Evolutionary conservation across 495 filamentous ascomycete genomes (phyloP).

Genomic region (Apodospora peruviana): DNA sequence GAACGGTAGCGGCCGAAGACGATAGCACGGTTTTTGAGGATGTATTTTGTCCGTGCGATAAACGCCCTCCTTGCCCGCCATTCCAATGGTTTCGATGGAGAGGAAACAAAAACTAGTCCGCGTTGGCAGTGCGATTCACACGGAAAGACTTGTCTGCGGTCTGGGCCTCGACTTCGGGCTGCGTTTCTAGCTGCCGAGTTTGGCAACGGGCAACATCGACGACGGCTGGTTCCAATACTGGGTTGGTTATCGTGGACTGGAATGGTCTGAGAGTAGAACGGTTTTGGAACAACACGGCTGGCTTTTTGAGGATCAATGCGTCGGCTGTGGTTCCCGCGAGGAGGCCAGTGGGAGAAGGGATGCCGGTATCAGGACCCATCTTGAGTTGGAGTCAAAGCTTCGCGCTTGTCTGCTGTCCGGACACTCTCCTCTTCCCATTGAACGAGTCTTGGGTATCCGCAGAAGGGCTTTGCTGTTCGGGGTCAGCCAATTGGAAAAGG

Average conservation of each 20-base stretch:
- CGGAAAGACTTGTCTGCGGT: slow-evolving; percentile 49
- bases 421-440: slow-evolving; percentile 13
- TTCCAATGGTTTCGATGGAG: slow-evolving; percentile 34
- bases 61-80: slow-evolving; percentile 49
- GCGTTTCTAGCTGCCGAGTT: slow-evolving; percentile 32
- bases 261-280: slow-evolving; percentile 10
- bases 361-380: slow-evolving; percentile 69
- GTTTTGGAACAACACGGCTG: slow-evolving; percentile 6
- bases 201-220: slow-evolving; percentile 27
- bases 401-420: slow-evolving; percentile 68
- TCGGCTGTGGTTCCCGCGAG: slow-evolving; percentile 3
- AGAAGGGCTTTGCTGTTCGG: slow-evolving; percentile 20
- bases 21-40: slow-evolving; percentile 74
- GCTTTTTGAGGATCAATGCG: slow-evolving; percentile 15
- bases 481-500: slow-evolving; percentile 22
- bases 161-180: slow-evolving; percentile 29
- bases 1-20: slow-evolving; percentile 39
- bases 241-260: slow-evolving; percentile 6
- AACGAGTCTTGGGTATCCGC: slow-evolving; percentile 11
- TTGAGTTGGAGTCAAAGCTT: slow-evolving; percentile 93
- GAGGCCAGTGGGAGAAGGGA: slow-evolving; percentile 7
- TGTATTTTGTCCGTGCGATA: slow-evolving; percentile 69
- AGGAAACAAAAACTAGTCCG: slow-evolving; percentile 88
- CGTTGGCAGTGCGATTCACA: slow-evolving; percentile 73
- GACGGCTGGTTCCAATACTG: slow-evolving; percentile 25